A percentile compares a stretch with the other conserved stretches of the same genome.
phyloP scores from a whole-genome alignment of 345 rosid species.

The Eucalyptus microcorys region DNA sequence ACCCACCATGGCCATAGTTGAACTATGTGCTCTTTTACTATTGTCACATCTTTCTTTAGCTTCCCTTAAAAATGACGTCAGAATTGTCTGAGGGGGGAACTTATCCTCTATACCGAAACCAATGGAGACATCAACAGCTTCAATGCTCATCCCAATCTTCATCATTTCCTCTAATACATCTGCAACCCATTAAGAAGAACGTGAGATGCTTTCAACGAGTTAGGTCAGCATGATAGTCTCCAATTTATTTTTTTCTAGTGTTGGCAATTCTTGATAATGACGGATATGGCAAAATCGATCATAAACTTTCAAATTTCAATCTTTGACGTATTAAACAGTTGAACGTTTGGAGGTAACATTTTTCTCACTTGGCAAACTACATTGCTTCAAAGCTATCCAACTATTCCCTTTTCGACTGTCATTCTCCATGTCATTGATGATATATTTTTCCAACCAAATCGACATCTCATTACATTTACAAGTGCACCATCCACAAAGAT shows the following conservation, averaged over 20 bases:
- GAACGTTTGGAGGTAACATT: neutral
- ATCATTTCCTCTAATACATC: slow-evolving; percentile 40
- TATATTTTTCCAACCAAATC: neutral
- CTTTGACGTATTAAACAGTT: neutral
- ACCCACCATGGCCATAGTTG: slow-evolving; percentile 14
- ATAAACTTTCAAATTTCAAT: neutral
- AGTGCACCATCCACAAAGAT: neutral
- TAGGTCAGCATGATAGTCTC: neutral
- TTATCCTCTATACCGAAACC: slow-evolving; percentile 47
- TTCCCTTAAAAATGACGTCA: slow-evolving; percentile 35
- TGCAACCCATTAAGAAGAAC: slow-evolving; percentile 7
- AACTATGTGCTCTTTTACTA: slow-evolving; percentile 20
- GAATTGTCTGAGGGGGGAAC: slow-evolving; percentile 36
- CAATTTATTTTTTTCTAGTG: neutral
- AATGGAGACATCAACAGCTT: slow-evolving; percentile 50
- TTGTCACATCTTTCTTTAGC: slow-evolving; percentile 33
- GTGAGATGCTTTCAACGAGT: neutral
- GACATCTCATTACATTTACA: neutral
- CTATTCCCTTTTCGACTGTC: neutral
- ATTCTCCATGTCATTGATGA: neutral
- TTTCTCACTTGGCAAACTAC: neutral
- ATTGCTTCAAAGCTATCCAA: neutral
- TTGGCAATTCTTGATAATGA: neutral
- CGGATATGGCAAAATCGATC: neutral
- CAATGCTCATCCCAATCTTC: slow-evolving; percentile 37